These are phyloP conservation scores for Globisporangium megalacanthum DNA, from an alignment of 352 stramenopile genomes.

Conservation along the genomic window DNA sequence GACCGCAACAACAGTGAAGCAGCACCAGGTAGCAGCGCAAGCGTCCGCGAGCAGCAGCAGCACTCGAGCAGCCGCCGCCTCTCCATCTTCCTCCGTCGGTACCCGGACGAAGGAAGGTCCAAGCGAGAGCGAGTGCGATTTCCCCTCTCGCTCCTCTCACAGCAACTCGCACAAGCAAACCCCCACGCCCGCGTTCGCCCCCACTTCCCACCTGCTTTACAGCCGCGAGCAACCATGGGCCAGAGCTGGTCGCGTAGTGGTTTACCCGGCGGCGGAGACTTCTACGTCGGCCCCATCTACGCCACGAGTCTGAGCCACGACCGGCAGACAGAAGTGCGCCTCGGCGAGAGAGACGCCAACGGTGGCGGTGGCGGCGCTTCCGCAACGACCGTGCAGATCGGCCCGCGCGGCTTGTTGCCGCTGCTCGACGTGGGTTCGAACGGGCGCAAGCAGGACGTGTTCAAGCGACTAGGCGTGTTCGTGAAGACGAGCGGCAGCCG, in stretches of 20 bases:
- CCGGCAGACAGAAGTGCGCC: slow-evolving; percentile 74
- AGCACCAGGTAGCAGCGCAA: background rate
- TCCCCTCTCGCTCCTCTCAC: background rate
- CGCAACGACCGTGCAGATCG: slow-evolving; percentile 52
- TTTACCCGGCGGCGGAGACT: slow-evolving; percentile 60
- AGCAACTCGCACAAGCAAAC: no score
- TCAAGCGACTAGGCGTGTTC: slow-evolving; percentile 71
- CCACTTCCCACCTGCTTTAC: slow-evolving; percentile 1
- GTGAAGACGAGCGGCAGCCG: slow-evolving; percentile 80
- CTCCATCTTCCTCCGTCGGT: background rate
- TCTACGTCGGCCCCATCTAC: slow-evolving; percentile 81
- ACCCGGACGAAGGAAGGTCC: background rate
- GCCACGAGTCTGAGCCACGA: slow-evolving; percentile 82
- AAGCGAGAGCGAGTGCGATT: background rate
- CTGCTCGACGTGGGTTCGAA: slow-evolving; percentile 47
- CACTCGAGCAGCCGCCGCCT: background rate
- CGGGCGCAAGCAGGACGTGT: slow-evolving; percentile 66
- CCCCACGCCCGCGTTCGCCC: background rate
- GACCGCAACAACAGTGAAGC: background rate
- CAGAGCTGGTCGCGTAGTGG: slow-evolving; percentile 55
- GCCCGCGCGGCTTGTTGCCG: slow-evolving; percentile 56
- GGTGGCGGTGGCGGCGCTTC: slow-evolving; percentile 23
- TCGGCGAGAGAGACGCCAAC: slow-evolving; percentile 43
- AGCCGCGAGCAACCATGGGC: slow-evolving; percentile 32
- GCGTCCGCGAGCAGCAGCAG: slow-evolving; percentile 1